Percentiles rank a stretch among this genome's conserved stretches.
phyloP scores from a whole-genome alignment of 306 rosid genomes.

The Morella rubra region DNA sequence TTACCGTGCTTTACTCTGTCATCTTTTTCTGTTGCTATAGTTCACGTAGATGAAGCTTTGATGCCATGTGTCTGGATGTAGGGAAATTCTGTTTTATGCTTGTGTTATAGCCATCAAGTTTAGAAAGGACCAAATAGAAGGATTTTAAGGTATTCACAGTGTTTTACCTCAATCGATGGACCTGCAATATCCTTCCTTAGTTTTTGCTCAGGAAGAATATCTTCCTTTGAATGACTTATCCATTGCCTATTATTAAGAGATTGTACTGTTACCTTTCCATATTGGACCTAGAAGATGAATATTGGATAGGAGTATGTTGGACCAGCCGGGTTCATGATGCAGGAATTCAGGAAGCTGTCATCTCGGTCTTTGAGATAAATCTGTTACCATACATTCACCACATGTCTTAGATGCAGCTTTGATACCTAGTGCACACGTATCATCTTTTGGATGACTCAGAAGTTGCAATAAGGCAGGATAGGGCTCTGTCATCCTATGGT shows the following conservation, averaged over 20 bases:
- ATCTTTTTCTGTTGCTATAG: not conserved
- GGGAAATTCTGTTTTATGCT: not conserved
- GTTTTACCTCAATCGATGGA: not conserved
- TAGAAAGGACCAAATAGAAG: not conserved
- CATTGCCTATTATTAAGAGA: not conserved
- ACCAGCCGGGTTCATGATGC: not conserved
- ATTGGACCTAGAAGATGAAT: not conserved
- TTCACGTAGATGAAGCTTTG: conserved; percentile 1
- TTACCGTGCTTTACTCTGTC: not conserved
- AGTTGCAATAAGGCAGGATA: not conserved
- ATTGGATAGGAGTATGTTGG: not conserved
- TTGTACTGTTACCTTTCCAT: not conserved
- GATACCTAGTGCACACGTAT: not conserved
- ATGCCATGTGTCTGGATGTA: conserved; percentile 1
- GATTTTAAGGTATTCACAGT: not conserved
- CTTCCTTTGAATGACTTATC: not conserved
- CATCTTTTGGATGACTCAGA: not conserved
- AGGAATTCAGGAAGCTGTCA: not conserved
- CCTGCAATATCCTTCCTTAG: not conserved
- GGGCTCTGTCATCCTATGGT: not conserved
- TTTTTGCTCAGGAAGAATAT: not conserved
- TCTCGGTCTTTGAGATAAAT: not conserved
- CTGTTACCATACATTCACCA: not conserved
- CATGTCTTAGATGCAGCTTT: not conserved
- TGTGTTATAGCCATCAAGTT: not conserved